Base-by-base conservation (phyloP, 2,329 filamentous ascomycete species). In the Conoideocrella luteorostrata region DNA sequence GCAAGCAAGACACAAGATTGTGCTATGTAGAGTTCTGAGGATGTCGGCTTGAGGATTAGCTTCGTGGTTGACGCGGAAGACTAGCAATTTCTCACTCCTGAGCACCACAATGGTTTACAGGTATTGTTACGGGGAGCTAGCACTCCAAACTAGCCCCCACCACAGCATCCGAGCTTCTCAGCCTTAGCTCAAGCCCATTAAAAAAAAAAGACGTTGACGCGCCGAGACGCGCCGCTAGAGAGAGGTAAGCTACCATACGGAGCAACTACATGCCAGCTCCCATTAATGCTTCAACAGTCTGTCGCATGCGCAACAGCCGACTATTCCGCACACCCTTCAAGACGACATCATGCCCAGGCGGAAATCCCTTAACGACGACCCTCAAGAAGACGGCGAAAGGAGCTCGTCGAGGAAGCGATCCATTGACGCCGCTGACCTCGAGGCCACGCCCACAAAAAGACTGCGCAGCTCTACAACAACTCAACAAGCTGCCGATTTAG, bases 391-490 rank as follows among this genome's bases (percentile, higher is more conserved):
- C 13, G 32, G 17, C 18, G 40, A 47, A 29, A 34, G 28, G 39
- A 39, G 39, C 34, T 45, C 37, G 4, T 30, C 38, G 17, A 49
- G 50, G 23, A 58, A 59, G 36, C 48, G 55, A 26, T 40, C 52
- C 30, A 52, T 57, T n/a, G 57, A 60, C 33, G 49, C 52, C 17
- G 55, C 47, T 18, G 53, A 57, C 35, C 47, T 55, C 18, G 55
- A 61, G 39, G 47, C 56, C 15, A 61, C 59, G 1, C 61, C 62
- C 9, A 47, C 58, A 12, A 66, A 66, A 46, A 58, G 63, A 39
- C 55, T 52, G 32, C 56, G 62, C 41, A 54, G 43, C 43, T 50
- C 56, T 24, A 39, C 28, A 2, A 28, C 37, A 2, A 28, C 37
- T 20, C 12, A 12, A 22, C 45, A 47, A 22, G 44, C 32, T 5